Evolutionary conservation across 1,139 yeast species (phyloP).

Genomic region (Zygoascus meyerae): DNA sequence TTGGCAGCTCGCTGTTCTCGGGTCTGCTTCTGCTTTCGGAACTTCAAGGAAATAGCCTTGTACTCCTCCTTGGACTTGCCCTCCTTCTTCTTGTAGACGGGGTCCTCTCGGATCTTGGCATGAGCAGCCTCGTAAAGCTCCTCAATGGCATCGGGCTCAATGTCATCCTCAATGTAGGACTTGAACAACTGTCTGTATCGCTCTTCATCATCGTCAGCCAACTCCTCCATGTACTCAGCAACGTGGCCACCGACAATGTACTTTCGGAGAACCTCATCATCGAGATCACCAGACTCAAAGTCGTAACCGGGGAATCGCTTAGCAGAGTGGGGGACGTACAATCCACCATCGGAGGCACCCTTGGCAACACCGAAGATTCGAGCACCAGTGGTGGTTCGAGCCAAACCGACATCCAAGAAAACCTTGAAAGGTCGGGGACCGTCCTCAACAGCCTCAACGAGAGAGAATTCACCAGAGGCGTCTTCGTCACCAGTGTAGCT

Average conservation of each 20-base stretch:
- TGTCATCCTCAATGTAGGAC: conserved; percentile 93
- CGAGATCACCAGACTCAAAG: conserved; percentile 92
- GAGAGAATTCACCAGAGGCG: conserved; percentile 97
- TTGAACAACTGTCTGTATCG: conserved; percentile 95
- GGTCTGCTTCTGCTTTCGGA: conserved; percentile 83
- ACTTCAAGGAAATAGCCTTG: conserved; percentile 94
- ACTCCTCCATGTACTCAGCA: conserved; percentile 99
- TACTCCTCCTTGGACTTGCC: conserved; percentile 97
- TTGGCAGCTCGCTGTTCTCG: conserved; percentile 85
- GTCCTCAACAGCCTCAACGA: conserved; percentile 98
- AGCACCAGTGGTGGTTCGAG: conserved; percentile 99
- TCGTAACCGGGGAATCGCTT: conserved; percentile 99
- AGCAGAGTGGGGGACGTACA: conserved; percentile 98
- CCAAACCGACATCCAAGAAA: conserved; percentile 98
- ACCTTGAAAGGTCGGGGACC: conserved; percentile 99
- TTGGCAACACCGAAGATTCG: conserved; percentile 98
- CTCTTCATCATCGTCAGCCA: conserved; percentile 99
- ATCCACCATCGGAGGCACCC: conserved; percentile 99
- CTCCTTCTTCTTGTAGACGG: conserved; percentile 72
- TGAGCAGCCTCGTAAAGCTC: conserved; percentile 94
- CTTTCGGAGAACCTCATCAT: conserved; percentile 95
- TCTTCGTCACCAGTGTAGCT: conserved; percentile 98
- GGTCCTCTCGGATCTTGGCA: conserved; percentile 94
- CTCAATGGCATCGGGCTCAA: conserved; percentile 95
- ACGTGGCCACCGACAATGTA: conserved; percentile 99